phyloP scores from a whole-genome alignment of 2,329 filamentous ascomycete genomes.

The Diaporthe sp. region DNA sequence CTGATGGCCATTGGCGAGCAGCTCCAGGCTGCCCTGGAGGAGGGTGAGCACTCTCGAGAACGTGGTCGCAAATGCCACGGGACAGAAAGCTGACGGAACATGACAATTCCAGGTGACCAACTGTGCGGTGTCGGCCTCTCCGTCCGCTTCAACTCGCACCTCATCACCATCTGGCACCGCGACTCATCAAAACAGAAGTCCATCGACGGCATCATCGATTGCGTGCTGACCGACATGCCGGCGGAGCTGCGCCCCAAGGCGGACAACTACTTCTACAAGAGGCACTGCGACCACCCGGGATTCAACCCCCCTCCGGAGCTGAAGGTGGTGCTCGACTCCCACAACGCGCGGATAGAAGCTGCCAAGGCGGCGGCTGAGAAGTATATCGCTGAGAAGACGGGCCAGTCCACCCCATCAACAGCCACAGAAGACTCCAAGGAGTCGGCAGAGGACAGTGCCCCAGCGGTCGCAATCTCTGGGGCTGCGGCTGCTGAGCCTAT shows the following conservation, averaged over 20 bases:
- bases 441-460: slow-evolving; percentile 11
- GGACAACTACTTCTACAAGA: slow-evolving; percentile 87
- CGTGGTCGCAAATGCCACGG: background rate
- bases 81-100: background rate
- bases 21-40: slow-evolving; percentile 79
- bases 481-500: slow-evolving; percentile 12
- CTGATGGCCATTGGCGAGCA: slow-evolving; percentile 87
- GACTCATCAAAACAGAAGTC: slow-evolving; percentile 85
- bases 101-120: slow-evolving; percentile 74
- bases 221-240: slow-evolving; percentile 80
- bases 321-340: slow-evolving; percentile 69
- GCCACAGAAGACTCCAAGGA: slow-evolving; percentile 20
- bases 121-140: slow-evolving; percentile 91
- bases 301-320: slow-evolving; percentile 77
- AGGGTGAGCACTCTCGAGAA: slow-evolving; percentile 62
- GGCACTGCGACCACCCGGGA: slow-evolving; percentile 88
- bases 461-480: slow-evolving; percentile 16
- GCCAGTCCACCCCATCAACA: slow-evolving; percentile 29
- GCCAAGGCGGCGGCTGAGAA: slow-evolving; percentile 46
- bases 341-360: slow-evolving; percentile 61
- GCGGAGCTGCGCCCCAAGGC: slow-evolving; percentile 79
- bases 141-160: slow-evolving; percentile 72
- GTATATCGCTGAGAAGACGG: slow-evolving; percentile 35
- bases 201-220: slow-evolving; percentile 79
- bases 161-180: slow-evolving; percentile 91